phyloP scores from a whole-genome alignment of 495 filamentous ascomycete species.

The Thermothielavioides terrestris region DNA sequence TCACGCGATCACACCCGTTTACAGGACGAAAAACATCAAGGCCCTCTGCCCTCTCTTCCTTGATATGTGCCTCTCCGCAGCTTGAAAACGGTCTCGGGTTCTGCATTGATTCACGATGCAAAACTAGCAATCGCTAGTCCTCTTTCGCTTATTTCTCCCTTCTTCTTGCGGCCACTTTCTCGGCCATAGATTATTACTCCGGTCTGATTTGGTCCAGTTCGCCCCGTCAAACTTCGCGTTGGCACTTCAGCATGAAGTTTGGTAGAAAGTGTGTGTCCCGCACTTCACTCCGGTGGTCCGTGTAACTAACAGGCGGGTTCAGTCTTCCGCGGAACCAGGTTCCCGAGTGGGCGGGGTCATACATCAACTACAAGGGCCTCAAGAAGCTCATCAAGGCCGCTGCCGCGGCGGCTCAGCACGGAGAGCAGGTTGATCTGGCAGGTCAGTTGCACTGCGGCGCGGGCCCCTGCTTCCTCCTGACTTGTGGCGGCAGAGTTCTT shows the following conservation, averaged over 20 bases:
- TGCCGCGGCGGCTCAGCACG: constrained; percentile 51
- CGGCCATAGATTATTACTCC: background rate
- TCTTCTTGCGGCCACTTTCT: too few species aligned
- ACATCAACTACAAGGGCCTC: constrained; percentile 93
- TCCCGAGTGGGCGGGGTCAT: constrained; percentile 86
- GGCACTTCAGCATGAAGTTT: constrained; percentile 59
- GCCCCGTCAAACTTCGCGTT: background rate
- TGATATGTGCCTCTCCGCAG: background rate
- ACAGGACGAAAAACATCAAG: background rate
- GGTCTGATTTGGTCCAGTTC: background rate
- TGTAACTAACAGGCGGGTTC: constrained; percentile 9
- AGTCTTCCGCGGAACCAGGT: constrained; percentile 89
- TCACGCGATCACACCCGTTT: too few species aligned
- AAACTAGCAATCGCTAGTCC: background rate
- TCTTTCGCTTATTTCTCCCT: too few species aligned
- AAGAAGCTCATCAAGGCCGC: constrained; percentile 89
- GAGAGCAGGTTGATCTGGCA: constrained; percentile 71
- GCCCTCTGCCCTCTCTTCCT: background rate
- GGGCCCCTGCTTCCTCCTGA: constrained; percentile 8
- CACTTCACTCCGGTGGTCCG: background rate
- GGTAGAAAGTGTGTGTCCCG: constrained; percentile 50
- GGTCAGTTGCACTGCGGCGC: constrained; percentile 28
- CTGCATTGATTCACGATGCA: background rate
- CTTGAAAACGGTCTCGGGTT: background rate
- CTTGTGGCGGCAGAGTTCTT: constrained; percentile 64